Evolutionary conservation across 164 flowering plant genomes (phyloP), one percentile per base, ranked within the genome.

Genomic region (Annona squamosa): DNA sequence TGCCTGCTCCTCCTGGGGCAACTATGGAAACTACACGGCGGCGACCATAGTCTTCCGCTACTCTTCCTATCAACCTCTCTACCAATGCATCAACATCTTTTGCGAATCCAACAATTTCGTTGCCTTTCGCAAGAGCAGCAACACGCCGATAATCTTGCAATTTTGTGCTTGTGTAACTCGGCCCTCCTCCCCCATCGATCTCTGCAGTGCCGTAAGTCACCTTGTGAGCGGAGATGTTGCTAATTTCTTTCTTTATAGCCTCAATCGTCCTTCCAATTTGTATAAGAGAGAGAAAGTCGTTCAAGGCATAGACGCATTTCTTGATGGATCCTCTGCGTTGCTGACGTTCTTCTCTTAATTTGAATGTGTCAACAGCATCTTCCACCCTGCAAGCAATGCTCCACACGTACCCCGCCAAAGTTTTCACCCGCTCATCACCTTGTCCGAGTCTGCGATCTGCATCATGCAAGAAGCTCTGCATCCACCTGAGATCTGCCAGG

Each of bases 381-480:
- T 78, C 82, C 9, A 70, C 63, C 17, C 69, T 46, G 52, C 66
- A 72, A 3, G 82, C 77, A 37, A 77, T 46, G 0, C 77, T 70
- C 26, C 74, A 72, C 3, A 80, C 46, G 4, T 81, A 66, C 4
- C 37, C 5, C 44, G 79, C 79, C 80, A 77, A 79, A 2, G 63
- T 44, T 19, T 72, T 46, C 6, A 81, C 59, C 0, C 67, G 17
- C 19, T 68, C 65, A 26, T 79, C 70, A 10, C n/a, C 46, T 26
- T 69, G 6, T 48, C 69, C 72, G 26, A 59, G 63, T 7, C 9
- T 46, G 37, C 37, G 37, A 13, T 78, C 82, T 1, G 80, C 81
- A 42, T 82, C 83, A 46, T 68, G 61, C 1, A 85, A 42, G 75
- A 83, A 82, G 37, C 78, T 56, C 16, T 68, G 70, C 74, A 83